Percentiles rank a stretch among this genome's conserved stretches.
Conservation (phyloP, 768 basidiomycete genomes). For the Agaricus blazei region DNA sequence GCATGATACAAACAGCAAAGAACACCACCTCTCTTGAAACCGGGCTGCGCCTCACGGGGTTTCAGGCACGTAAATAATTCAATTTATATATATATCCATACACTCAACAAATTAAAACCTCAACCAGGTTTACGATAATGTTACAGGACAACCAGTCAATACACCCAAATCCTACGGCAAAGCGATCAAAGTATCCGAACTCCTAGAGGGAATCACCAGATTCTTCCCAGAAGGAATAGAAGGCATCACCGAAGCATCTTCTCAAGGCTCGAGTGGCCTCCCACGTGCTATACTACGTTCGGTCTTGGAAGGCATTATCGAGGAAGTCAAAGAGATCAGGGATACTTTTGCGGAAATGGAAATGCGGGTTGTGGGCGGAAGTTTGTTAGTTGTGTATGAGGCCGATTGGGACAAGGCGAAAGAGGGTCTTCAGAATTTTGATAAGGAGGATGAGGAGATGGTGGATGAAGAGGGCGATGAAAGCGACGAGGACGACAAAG, state of each 20-base stretch:
- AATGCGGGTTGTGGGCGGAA: constrained; percentile 78
- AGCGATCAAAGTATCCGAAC: constrained; percentile 58
- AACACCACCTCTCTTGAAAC: constrained; percentile 70
- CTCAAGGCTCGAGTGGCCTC: constrained; percentile 39
- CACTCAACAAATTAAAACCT: neutral
- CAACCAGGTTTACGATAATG: constrained; percentile 66
- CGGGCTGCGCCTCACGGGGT: constrained; percentile 84
- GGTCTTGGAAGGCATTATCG: constrained; percentile 51
- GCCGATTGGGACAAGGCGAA: constrained; percentile 39
- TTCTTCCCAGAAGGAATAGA: constrained; percentile 64
- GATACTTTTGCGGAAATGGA: constrained; percentile 48
- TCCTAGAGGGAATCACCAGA: constrained; percentile 68
- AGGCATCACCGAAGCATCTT: constrained; percentile 4
- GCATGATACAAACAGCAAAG: constrained; percentile 70
- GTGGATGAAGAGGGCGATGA: constrained; percentile 32
- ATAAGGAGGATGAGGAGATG: constrained; percentile 27
- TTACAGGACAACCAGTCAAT: constrained; percentile 45
- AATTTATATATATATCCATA: too few relatives aligned
- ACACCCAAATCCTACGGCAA: constrained; percentile 80
- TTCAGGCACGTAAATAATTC: constrained; percentile 55
- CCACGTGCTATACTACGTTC: constrained; percentile 48
- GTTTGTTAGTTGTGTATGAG: constrained; percentile 76
- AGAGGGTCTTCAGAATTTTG: constrained; percentile 28
- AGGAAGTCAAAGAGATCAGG: constrained; percentile 35
- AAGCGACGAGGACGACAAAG: constrained; percentile 24